Base-by-base conservation (phyloP, 495 filamentous ascomycete species). In the Venustampulla echinocandica region DNA sequence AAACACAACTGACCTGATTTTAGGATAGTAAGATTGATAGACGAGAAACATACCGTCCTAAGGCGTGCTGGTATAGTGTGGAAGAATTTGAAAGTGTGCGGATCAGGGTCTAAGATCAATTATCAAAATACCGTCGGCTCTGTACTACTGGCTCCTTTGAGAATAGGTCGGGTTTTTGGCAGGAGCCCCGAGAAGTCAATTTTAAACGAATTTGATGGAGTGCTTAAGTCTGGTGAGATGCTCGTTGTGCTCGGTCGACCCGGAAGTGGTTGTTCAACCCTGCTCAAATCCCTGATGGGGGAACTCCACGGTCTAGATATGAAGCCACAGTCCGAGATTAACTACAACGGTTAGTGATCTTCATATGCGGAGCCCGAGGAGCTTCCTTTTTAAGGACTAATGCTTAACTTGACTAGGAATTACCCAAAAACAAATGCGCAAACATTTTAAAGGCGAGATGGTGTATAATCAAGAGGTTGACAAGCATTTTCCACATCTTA, bases 211-310 rank as follows among this genome's bases (percentile, higher is more conserved):
- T 86, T 90, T 54, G 81, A 85, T 42, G 87, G 85, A 1, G 57
- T 89, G 5, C 69, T 90, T 2, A 75, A 75, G 52, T 77, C 74
- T 19, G 86, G 87, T 11, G 86, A 92, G 65, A 87, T 87, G 80
- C 66, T 92, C 32, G 69, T 90, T 14, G 85, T 90, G 0, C 70
- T 90, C 17, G 87, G 85, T 14, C 77, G 80, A 18, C 87, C 86
- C 11, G 87, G 81, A 49, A 84, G 73, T 60, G 74, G 80, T 17
- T 59, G 56, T 33, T 59, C 56, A 4, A 59, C 56, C 1, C 24
- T 59, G 0, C 35, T 59, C 19, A 59, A 59, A 34, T 53, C 53
- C 23, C 18, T 59, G 15, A 59, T 51, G 49, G 56, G 56, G 11
- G 56, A 59, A 30, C 38, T 54, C 17, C 46, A 50, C n/a, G 77